Conservation (phyloP, 192 early-diverging fungal genomes). For the Cetraspora pellucida region DNA sequence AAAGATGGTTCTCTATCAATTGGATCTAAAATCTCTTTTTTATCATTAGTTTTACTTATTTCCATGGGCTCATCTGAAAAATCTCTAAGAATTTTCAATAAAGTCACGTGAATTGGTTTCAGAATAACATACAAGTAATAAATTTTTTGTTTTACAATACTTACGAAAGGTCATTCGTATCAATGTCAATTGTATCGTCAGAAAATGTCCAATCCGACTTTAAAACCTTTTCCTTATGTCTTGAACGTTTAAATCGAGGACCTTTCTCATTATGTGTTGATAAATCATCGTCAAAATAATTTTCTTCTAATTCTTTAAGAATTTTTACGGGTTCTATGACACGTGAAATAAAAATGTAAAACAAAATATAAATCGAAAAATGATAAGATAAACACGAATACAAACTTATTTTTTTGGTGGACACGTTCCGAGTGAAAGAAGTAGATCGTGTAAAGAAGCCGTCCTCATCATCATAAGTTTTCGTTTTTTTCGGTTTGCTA, state of each 20-base stretch:
- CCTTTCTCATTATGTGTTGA: neutral
- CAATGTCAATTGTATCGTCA: neutral
- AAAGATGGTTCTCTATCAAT: neutral
- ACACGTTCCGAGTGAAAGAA: slow-evolving; percentile 4
- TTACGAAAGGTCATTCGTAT: slow-evolving; percentile 4
- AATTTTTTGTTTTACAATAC: neutral
- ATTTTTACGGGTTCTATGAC: neutral
- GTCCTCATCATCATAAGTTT: slow-evolving; percentile 24
- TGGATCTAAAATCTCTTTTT: neutral
- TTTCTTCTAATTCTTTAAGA: neutral
- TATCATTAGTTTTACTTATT: neutral
- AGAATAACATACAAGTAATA: neutral
- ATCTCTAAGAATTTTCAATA: neutral
- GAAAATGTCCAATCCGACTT: slow-evolving; percentile 9
- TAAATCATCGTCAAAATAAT: neutral
- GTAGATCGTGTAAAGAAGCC: slow-evolving; percentile 4
- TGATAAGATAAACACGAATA: neutral
- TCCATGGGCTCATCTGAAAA: slow-evolving; percentile 1
- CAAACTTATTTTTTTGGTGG: slow-evolving; percentile 4
- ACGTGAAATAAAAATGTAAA: neutral
- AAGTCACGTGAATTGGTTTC: neutral
- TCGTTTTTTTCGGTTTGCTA: neutral
- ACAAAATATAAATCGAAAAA: neutral
- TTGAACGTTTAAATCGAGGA: neutral
- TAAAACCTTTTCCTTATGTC: neutral